These are phyloP conservation scores for Paracoccidioides lutzii DNA, from an alignment of 2,329 filamentous ascomycete genomes.

Conservation along the genomic window DNA sequence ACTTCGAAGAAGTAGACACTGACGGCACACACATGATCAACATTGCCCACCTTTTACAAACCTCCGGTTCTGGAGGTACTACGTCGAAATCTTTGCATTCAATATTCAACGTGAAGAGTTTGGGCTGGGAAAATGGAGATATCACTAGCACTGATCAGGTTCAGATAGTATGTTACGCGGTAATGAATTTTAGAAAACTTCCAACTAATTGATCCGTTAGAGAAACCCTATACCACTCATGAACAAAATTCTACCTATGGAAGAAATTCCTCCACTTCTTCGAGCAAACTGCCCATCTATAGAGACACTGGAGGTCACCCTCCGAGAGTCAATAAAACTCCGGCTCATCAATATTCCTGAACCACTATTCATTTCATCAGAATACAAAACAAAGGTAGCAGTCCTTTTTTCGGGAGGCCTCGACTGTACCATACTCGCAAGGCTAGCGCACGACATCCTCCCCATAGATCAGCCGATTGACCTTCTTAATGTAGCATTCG, in stretches of 20 bases:
- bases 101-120: constrained; percentile 2
- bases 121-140: constrained; percentile 11
- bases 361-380: constrained; percentile 31
- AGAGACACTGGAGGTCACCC: constrained; percentile 38
- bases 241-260: constrained; percentile 28
- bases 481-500: constrained; percentile 89
- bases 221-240: constrained; percentile 30
- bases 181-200: not conserved
- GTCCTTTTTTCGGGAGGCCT: constrained; percentile 89
- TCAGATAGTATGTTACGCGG: constrained; percentile 18
- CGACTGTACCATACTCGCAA: constrained; percentile 79
- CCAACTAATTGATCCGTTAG: not conserved
- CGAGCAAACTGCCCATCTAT: constrained; percentile 39
- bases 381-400: constrained; percentile 42
- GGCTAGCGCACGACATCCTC: constrained; percentile 64
- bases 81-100: not conserved
- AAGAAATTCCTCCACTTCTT: constrained; percentile 18
- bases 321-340: constrained; percentile 49
- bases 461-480: constrained; percentile 60
- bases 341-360: constrained; percentile 54
- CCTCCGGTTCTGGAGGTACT: not conserved
- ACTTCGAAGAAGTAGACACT: constrained; percentile 72
- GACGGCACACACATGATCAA: constrained; percentile 65
- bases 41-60: constrained; percentile 26
- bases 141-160: not conserved